These are phyloP conservation scores for Fusarium sp. DNA, from an alignment of 2,329 filamentous ascomycete species.

Conservation along the genomic window DNA sequence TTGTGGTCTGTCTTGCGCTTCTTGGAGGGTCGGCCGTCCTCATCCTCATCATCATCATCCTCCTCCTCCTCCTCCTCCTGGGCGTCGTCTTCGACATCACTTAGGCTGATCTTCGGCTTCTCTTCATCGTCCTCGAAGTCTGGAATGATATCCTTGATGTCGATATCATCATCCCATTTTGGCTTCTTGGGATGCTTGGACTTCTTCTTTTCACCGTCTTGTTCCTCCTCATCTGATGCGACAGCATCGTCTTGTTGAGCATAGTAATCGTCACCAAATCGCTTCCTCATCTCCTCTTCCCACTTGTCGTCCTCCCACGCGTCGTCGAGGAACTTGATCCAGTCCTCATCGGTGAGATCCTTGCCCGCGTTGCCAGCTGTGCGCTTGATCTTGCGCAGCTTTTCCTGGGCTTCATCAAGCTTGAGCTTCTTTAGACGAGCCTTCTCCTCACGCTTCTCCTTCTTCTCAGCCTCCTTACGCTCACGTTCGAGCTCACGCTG, in stretches of 20 bases:
- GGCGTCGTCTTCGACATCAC: conserved; percentile 56
- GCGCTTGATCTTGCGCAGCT: conserved; percentile 87
- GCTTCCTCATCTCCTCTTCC: conserved; percentile 89
- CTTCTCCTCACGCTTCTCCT: conserved; percentile 81
- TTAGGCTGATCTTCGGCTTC: conserved; percentile 66
- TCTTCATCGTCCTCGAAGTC: conserved; percentile 79
- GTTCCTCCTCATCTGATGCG: conserved; percentile 71
- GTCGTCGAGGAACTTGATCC: conserved; percentile 85
- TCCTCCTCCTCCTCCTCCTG: conserved; percentile 50
- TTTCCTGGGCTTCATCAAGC: conserved; percentile 89
- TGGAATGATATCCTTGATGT: conserved; percentile 91
- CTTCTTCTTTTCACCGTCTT: conserved; percentile 63
- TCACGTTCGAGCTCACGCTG: conserved; percentile 82
- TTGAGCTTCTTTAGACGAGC: conserved; percentile 87
- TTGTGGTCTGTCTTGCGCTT: conserved; percentile 72
- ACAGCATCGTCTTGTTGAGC: conserved; percentile 77
- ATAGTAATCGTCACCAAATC: conserved; percentile 94
- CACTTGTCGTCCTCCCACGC: conserved; percentile 91
- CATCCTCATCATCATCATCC: conserved; percentile 55
- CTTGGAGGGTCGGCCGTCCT: conserved; percentile 62
- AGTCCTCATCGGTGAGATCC: conserved; percentile 78
- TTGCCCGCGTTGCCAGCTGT: conserved; percentile 83
- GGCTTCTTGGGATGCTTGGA: conserved; percentile 66
- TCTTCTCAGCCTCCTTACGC: conserved; percentile 82
- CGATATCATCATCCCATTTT: conserved; percentile 95